Evolutionary conservation across 345 rosid species (phyloP).

Genomic region (Arabidopsis arenosa): DNA sequence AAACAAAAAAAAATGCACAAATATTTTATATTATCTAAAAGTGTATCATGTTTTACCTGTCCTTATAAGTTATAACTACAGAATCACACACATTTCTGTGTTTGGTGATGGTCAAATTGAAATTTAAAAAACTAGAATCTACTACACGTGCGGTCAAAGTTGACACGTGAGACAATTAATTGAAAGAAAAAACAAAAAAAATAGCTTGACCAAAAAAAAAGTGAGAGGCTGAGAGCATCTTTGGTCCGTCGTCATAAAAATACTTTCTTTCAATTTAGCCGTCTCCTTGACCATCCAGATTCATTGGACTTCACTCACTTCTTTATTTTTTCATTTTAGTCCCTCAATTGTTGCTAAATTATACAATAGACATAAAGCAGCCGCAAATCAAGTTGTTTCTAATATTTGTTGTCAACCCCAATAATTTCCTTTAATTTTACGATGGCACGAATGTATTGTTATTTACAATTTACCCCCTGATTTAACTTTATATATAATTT

Average conservation of each 20-base stretch:
- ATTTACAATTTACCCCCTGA: neutral
- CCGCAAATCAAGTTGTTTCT: neutral
- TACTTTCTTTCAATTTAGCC: constrained; percentile 40
- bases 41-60: neutral
- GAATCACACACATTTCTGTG: constrained; percentile 17
- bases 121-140: constrained; percentile 25
- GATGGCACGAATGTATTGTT: neutral
- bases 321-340: neutral
- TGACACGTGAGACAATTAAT: constrained; percentile 33
- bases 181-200: neutral
- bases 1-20: neutral
- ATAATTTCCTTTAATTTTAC: neutral
- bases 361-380: neutral
- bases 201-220: constrained; percentile 28
- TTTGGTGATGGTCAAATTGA: constrained; percentile 22
- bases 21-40: neutral
- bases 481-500: neutral
- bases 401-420: neutral
- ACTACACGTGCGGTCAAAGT: constrained; percentile 40
- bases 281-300: constrained; percentile 49
- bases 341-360: constrained; percentile 21
- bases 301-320: constrained; percentile 39
- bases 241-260: constrained; percentile 30
- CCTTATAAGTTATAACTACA: neutral
- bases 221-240: constrained; percentile 35